These are phyloP conservation scores for Populus nigra DNA, from an alignment of 345 rosid species.

Conservation along the genomic window DNA sequence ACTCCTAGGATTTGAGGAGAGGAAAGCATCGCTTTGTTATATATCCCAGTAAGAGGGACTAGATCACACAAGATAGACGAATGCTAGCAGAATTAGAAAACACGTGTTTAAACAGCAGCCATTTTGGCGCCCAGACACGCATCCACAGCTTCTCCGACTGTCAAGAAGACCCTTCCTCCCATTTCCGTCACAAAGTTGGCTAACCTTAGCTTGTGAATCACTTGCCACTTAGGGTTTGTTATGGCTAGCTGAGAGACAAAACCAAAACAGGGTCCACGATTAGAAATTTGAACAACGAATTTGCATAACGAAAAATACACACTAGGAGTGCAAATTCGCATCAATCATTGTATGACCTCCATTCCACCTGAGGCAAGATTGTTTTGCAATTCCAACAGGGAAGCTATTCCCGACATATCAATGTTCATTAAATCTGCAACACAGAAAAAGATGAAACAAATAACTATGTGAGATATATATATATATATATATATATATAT, in stretches of 20 bases:
- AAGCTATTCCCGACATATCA: constrained; percentile 77
- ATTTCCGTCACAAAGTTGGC: constrained; percentile 51
- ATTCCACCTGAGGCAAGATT: constrained; percentile 44
- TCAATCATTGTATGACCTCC: constrained; percentile 39
- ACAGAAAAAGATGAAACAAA: not conserved
- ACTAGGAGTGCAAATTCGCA: not conserved
- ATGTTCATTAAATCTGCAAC: constrained; percentile 60
- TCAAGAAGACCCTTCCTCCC: constrained; percentile 63
- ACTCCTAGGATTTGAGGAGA: not conserved
- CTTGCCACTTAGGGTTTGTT: constrained; percentile 78
- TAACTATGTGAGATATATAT: not conserved
- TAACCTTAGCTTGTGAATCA: constrained; percentile 70
- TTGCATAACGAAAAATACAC: not conserved
- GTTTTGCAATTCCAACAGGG: constrained; percentile 60
- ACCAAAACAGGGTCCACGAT: not conserved
- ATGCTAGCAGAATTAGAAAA: not conserved
- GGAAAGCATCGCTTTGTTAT: not conserved
- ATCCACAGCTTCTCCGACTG: constrained; percentile 69
- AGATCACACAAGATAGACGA: not conserved
- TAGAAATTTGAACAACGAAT: not conserved
- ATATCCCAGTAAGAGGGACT: not conserved
- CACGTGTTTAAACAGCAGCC: constrained; percentile 4
- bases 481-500: not conserved
- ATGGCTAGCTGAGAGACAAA: constrained; percentile 52
- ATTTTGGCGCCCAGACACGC: constrained; percentile 35